Evolutionary conservation across 257 asterid genomes (phyloP), one percentile per base, ranked within the genome.

Genomic region (Thymus mandschuricus): DNA sequence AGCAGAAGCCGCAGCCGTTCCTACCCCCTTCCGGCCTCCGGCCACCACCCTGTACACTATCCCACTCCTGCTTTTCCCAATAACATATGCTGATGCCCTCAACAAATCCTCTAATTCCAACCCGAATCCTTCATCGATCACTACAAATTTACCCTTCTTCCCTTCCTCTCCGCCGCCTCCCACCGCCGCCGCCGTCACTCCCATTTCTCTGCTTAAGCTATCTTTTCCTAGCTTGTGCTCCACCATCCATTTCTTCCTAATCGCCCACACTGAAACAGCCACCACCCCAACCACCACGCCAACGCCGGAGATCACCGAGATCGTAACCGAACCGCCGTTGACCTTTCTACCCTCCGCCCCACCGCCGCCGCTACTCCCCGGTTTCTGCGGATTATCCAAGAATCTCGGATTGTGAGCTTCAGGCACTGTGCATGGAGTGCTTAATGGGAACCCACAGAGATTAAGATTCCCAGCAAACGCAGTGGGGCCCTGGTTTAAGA

Each of bases 81-180:
- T 87, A 11, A 91, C 98, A 79, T 91, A 92, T 68, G 99, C 99
- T 3, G 99, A 95, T 7, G 99, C 96, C 88, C 98, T 88, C 77
- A 95, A 75, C 77, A 95, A 80, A 87, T 95, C 99, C 80, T 95
- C 99, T 62, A 95, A 75, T 35, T 89, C 99, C 88, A 95, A 80
- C 15, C 74, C 80, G 71, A 95, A 87, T 70, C 95, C 92, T 67
- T 88, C 96, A 66, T 92, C 94, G 1, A 95, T n/a, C 10, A 82
- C 86, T 2, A 83, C 89, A 45, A 86, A 94, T 83, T 84, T 91
- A 68, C 99, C 92, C 78, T 88, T 88, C 58, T 86, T 89, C 76
- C 90, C 92, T 66, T 88, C 97, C 73, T 82, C 96, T 34, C 78
- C 70, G 33, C 78, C 87, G 77, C 57, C 5, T 34, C 38, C 66